phyloP scores from a whole-genome alignment of 768 basidiomycete species.

The Boletellus ananas region DNA sequence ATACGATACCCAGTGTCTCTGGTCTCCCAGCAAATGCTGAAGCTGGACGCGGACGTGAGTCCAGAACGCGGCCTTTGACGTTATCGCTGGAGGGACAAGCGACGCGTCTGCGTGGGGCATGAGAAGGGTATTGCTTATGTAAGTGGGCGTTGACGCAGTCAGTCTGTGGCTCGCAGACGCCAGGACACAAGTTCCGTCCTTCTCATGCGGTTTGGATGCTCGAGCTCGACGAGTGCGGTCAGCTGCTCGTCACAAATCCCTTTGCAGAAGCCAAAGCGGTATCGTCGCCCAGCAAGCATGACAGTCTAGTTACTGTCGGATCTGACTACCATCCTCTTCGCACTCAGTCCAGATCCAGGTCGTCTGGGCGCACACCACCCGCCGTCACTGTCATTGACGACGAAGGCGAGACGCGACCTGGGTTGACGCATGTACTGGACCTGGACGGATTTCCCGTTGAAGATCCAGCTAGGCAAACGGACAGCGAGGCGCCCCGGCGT shows the following conservation, averaged over 20 bases:
- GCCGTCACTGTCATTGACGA: not conserved
- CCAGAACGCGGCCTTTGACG: conserved; percentile 79
- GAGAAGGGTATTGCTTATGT: conserved; percentile 7
- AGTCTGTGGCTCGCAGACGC: not conserved
- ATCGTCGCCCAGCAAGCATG: not conserved
- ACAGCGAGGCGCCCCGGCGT: not conserved
- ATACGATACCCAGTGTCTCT: conserved; percentile 70
- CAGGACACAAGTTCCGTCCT: not conserved
- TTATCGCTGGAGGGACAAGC: conserved; percentile 63
- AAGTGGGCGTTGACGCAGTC: not conserved
- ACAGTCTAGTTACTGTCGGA: not conserved
- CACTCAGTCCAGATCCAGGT: conserved; percentile 11
- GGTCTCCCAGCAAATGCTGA: conserved; percentile 54
- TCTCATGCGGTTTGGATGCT: conserved; percentile 29
- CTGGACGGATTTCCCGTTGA: not conserved
- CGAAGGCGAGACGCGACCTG: conserved; percentile 3
- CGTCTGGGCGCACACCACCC: not conserved
- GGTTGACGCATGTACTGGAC: conserved; percentile 2
- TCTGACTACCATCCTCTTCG: conserved; percentile 17
- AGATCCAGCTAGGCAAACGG: not conserved
- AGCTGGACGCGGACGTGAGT: conserved; percentile 66
- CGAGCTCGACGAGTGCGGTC: conserved; percentile 21
- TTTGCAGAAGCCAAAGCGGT: conserved; percentile 7
- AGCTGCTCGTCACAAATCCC: conserved; percentile 18
- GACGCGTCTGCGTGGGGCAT: conserved; percentile 88